Conservation (phyloP, 2,329 filamentous ascomycete genomes). For the Cadophora sp. region DNA sequence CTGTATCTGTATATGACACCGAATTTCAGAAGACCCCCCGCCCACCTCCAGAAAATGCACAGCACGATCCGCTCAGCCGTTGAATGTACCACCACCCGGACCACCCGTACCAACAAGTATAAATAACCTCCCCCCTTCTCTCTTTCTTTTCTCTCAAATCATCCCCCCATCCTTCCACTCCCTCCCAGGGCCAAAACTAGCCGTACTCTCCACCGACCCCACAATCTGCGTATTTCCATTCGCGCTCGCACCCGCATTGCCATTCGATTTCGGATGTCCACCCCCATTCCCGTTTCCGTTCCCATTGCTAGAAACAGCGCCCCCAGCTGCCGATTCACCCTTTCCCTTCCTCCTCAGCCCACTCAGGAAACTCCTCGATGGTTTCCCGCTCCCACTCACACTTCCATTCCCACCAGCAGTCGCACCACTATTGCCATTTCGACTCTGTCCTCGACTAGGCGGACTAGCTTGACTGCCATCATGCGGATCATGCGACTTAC, state of each 20-base stretch:
- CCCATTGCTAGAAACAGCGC: too few species aligned
- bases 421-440: constrained; percentile 31
- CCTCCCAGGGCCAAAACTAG: constrained; percentile 4
- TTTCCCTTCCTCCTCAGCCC: constrained; percentile 35
- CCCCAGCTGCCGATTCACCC: constrained; percentile 2
- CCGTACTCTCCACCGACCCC: constrained; percentile 14
- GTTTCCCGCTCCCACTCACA: constrained; percentile 31
- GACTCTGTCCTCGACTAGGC: constrained; percentile 40
- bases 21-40: neutral
- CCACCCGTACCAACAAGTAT: too few species aligned
- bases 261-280: neutral
- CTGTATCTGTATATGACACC: neutral
- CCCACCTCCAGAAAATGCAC: neutral
- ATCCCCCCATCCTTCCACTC: neutral
- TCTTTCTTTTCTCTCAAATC: constrained; percentile 11
- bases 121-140: too few species aligned
- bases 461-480: constrained; percentile 29
- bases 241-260: neutral
- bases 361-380: constrained; percentile 41
- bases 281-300: neutral
- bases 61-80: neutral
- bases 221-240: neutral
- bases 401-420: neutral
- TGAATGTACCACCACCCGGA: too few species aligned
- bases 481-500: constrained; percentile 32